Evolutionary conservation across 2,329 filamentous ascomycete species (phyloP), one percentile per base, ranked within the genome.

Genomic region (Aspergillus versicolor): DNA sequence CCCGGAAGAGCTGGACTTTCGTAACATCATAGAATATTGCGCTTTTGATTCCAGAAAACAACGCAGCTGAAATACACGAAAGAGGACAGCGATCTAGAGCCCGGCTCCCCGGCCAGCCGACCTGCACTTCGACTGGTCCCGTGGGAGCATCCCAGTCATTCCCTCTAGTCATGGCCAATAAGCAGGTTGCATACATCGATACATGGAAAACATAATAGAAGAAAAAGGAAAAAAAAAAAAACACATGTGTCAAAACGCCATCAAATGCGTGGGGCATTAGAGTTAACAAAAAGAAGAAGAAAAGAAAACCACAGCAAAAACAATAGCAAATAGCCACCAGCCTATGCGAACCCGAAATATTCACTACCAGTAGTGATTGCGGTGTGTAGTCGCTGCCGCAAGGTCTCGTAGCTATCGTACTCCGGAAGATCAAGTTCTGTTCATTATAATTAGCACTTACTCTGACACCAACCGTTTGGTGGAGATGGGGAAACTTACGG

Each of bases 291-390:
- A 30, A n/a, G 9, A 59, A 27, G 58, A n/a, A 37, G 59, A 27
- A 58, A 47, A 49, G 30, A 15, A 19, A 54, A 19, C n/a, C 9
- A 32, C 38, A 12, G 34, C 41, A 21, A 57, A 45, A 49, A 48
- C 43, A 50, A 32, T 41, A 57, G 41, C 38, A 38, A 21, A 51
- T 48, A 38, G 47, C 38, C 40, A 56, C 53, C 47, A 45, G 53
- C 67, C 81, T 88, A 97, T 67, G 94, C 93, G 76, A 99, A 97
- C 61, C 94, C 94, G 75, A 99, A 99, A 74, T 88, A 97, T 75
- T 97, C 93, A 79, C 92, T 94, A 66, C 94, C 94, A 64, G 92
- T 88, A n/a, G 94, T 99, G 75, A 99, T 97, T 61, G 94, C 94
- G 65, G 92, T 97, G 75, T 95, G 88, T 59, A 99, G 79, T 72